Evolutionary conservation across 371 early-diverging fungal genomes (phyloP), one percentile per base, ranked within the genome.

Genomic region (Mortierella sp.): DNA sequence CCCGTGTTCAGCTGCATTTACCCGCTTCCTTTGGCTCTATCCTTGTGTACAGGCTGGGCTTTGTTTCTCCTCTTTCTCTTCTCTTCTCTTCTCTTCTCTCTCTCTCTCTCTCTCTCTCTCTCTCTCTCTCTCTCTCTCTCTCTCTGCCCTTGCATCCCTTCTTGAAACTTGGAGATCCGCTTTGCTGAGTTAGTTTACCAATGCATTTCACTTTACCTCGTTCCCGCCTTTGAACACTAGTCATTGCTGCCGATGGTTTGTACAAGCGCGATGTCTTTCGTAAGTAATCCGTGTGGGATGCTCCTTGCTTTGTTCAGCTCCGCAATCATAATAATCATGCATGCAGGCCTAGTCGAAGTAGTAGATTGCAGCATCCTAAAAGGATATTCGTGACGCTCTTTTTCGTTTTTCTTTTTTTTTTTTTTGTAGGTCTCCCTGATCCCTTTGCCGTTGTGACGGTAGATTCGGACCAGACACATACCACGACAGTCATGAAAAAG

Each of bases 371-470:
- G 50, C n/a, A n/a, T 28, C 48, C 16, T 63, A 52, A 56, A 50
- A 53, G 57, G 64, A 23, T 26, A 45, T 64, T 37, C 23, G 43
- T 26, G 28, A 23, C 12, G 23, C 45, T 30, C 19, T 15, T 63
- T 30, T 56, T 2, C 25, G 7, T 14, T 56, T 62, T 43, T 62
- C 14, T 58, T 58, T 15, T 12, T 60, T 23, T n/a, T 19, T 55
- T 37, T 29, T 67, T 55, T 26, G 19, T 72, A 88, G 88, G 88
- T 25, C 83, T 88, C 23, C 94, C 93, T 30, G 92, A 95, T 76
- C 94, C 94, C 19, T 92, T 94, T 86, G 97, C 94, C 44, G 94
- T 97, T n/a, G 88, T 97, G 6, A 97, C 96, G 1, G 94, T 96
- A 11, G 95, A 94, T 74, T 91, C 93, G 6, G 92, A 91, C 74